Conservation (phyloP, 208 protist genomes). For the Leishmania arabica region DNA sequence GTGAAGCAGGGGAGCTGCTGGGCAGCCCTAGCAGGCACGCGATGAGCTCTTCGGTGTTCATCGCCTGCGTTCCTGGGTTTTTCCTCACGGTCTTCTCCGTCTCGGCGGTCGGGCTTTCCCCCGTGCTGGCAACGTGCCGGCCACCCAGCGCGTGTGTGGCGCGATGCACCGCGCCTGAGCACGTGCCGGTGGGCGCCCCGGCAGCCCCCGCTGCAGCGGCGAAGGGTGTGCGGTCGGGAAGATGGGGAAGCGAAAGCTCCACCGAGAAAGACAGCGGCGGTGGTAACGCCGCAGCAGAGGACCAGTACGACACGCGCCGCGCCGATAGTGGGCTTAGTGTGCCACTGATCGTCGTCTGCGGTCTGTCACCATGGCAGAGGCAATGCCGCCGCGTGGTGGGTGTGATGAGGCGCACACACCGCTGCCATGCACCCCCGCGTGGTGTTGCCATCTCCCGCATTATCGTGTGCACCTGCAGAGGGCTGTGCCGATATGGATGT, state of each 20-base stretch:
- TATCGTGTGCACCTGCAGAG: background rate
- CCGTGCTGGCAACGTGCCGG: background rate
- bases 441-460: background rate
- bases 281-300: background rate
- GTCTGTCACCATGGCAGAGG: background rate
- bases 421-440: background rate
- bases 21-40: background rate
- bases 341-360: background rate
- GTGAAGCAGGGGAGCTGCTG: background rate
- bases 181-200: background rate
- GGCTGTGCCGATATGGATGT: background rate
- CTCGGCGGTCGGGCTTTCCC: background rate
- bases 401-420: background rate
- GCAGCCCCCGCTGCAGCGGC: background rate
- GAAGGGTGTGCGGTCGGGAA: slow-evolving; percentile 16
- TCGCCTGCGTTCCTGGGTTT: background rate
- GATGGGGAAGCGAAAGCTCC: slow-evolving; percentile 24
- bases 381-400: background rate
- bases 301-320: background rate
- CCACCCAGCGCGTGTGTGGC: background rate
- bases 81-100: background rate
- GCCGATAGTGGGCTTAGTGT: background rate
- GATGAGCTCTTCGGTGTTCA: background rate
- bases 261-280: slow-evolving; percentile 16
- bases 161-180: background rate